Evolutionary conservation across 495 filamentous ascomycete genomes (phyloP).

Genomic region (Penicillium parvum): DNA sequence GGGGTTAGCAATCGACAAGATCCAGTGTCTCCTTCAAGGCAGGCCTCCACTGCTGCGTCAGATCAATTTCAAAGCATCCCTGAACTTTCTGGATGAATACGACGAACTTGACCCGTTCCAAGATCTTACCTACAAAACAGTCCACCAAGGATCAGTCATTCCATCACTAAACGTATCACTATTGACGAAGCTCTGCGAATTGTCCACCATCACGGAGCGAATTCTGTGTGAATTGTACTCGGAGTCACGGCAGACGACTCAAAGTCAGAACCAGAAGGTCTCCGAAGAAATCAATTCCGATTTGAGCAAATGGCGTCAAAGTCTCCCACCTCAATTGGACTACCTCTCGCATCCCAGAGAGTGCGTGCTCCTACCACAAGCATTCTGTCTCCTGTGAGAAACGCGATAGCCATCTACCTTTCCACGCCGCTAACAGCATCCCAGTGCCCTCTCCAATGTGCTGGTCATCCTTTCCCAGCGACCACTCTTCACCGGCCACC

Average conservation of each 20-base stretch:
- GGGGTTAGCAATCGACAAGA: constrained; percentile 26
- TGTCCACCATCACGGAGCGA: constrained; percentile 29
- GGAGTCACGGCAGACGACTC: constrained; percentile 19
- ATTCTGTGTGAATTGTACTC: constrained; percentile 29
- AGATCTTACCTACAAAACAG: constrained; percentile 18
- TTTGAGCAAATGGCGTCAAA: constrained; percentile 20
- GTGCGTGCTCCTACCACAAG: constrained; percentile 16
- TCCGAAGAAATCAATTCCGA: constrained; percentile 21
- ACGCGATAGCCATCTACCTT: not conserved
- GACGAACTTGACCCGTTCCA: constrained; percentile 34
- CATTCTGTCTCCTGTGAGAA: constrained; percentile 24
- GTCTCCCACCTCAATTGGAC: constrained; percentile 22
- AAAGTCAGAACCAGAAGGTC: constrained; percentile 11
- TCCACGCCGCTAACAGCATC: not conserved
- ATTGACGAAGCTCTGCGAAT: constrained; percentile 28
- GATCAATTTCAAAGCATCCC: constrained; percentile 24
- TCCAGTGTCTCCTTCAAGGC: constrained; percentile 34
- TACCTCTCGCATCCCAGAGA: constrained; percentile 16
- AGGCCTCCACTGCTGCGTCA: constrained; percentile 28
- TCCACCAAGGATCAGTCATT: constrained; percentile 2
- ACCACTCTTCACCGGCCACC: constrained; percentile 19
- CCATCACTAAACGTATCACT: constrained; percentile 28
- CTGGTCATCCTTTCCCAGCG: constrained; percentile 29
- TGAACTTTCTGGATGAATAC: constrained; percentile 29
- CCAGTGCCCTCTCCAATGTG: constrained; percentile 28